Evolutionary conservation across 2,329 filamentous ascomycete species (phyloP).

Genomic region (Monilinia laxa): DNA sequence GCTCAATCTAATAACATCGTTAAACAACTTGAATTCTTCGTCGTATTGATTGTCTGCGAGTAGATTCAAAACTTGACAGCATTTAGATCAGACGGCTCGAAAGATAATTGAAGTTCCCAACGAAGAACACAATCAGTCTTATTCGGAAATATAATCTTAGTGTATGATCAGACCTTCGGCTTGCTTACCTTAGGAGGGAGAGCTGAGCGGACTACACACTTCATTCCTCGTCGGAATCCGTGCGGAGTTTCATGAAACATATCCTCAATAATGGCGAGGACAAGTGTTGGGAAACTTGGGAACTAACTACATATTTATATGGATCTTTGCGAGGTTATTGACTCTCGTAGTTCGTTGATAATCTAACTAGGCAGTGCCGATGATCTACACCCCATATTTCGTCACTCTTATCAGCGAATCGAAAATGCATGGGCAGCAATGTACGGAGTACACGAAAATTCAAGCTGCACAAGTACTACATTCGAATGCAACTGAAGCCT

Average conservation of each 20-base stretch:
- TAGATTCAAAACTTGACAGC: not conserved
- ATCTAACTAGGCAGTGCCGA: not conserved
- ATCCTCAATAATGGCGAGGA: not conserved
- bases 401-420: not conserved
- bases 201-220: slow-evolving; percentile 18
- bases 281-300: not conserved
- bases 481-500: slow-evolving; percentile 10
- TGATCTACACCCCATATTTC: not conserved
- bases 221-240: slow-evolving; percentile 8
- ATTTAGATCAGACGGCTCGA: slow-evolving; percentile 4
- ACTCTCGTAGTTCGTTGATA: not conserved
- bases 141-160: not conserved
- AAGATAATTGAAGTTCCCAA: not conserved
- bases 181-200: slow-evolving; percentile 7
- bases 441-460: slow-evolving; percentile 5
- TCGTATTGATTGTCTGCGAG: not conserved
- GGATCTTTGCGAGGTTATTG: not conserved
- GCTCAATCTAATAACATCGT: not conserved
- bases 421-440: slow-evolving; percentile 2
- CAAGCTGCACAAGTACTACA: not conserved
- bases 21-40: not conserved
- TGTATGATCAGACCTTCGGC: slow-evolving; percentile 17
- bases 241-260: slow-evolving; percentile 12
- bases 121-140: not conserved
- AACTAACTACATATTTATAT: not conserved